phyloP scores from a whole-genome alignment of 2,329 filamentous ascomycete genomes.

The Xylaria hypoxylon region DNA sequence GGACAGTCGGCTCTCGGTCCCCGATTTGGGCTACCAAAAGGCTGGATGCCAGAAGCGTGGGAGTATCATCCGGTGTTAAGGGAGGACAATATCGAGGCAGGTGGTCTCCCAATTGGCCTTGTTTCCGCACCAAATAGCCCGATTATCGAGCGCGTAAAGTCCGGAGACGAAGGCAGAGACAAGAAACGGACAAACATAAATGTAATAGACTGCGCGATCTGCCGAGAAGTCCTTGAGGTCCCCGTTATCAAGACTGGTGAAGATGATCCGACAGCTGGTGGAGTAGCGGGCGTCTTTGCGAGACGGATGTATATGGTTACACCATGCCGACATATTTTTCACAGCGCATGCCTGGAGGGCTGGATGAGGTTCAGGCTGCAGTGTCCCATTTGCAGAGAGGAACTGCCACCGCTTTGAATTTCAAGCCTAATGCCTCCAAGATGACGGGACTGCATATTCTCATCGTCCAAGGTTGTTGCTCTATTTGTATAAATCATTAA shows the following conservation, averaged over 20 bases:
- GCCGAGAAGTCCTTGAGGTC: constrained; percentile 90
- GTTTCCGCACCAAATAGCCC: constrained; percentile 54
- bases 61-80: constrained; percentile 94
- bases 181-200: constrained; percentile 55
- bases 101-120: constrained; percentile 82
- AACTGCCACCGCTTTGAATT: constrained; percentile 80
- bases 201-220: constrained; percentile 92
- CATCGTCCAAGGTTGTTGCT: too few relatives aligned
- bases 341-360: constrained; percentile 88
- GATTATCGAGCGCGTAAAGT: constrained; percentile 50
- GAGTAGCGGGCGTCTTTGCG: constrained; percentile 77
- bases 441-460: not conserved
- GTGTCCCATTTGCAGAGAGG: constrained; percentile 94
- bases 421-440: not conserved
- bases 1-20: constrained; percentile 89
- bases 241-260: constrained; percentile 76
- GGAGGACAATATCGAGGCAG: constrained; percentile 83
- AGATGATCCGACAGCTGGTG: constrained; percentile 61
- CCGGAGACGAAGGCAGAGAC: constrained; percentile 42
- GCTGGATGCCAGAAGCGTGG: constrained; percentile 80
- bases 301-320: constrained; percentile 95
- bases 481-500: not conserved
- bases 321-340: constrained; percentile 95
- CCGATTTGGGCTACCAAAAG: constrained; percentile 81
- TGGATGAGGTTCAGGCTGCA: constrained; percentile 96